phyloP scores from a whole-genome alignment of 306 rosid species.

The Cotoneaster glaucophyllus region DNA sequence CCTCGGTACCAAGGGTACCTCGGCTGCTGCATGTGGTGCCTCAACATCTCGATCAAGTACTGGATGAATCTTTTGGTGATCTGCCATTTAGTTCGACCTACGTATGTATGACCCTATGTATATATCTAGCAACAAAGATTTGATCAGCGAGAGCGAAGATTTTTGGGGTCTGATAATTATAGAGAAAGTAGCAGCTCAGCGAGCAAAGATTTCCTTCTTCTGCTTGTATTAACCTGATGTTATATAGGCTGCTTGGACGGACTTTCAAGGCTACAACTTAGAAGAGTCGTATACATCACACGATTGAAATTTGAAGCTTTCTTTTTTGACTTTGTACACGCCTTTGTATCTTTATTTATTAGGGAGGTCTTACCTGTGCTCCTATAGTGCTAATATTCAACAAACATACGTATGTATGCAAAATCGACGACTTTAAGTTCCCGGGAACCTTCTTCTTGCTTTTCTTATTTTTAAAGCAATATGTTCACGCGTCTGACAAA shows the following conservation, averaged over 20 bases:
- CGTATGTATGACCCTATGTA: too few relatives aligned
- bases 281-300: background rate
- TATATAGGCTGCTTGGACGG: too few relatives aligned
- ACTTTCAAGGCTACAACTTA: background rate
- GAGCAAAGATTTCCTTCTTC: too few relatives aligned
- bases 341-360: background rate
- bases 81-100: slow-evolving; percentile 36
- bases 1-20: slow-evolving; percentile 45
- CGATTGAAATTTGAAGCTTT: background rate
- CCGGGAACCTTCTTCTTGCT: background rate
- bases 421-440: background rate
- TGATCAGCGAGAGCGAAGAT: too few relatives aligned
- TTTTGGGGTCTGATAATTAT: too few relatives aligned
- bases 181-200: too few relatives aligned
- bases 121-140: too few relatives aligned
- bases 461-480: background rate
- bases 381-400: background rate
- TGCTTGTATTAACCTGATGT: too few relatives aligned
- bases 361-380: background rate
- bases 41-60: slow-evolving; percentile 42
- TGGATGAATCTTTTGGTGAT: slow-evolving; percentile 67
- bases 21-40: slow-evolving; percentile 32
- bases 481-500: background rate
- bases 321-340: background rate
- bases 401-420: background rate